These are phyloP conservation scores for Colletotrichum truncatum DNA, from an alignment of 2,329 filamentous ascomycete species.

Conservation along the genomic window DNA sequence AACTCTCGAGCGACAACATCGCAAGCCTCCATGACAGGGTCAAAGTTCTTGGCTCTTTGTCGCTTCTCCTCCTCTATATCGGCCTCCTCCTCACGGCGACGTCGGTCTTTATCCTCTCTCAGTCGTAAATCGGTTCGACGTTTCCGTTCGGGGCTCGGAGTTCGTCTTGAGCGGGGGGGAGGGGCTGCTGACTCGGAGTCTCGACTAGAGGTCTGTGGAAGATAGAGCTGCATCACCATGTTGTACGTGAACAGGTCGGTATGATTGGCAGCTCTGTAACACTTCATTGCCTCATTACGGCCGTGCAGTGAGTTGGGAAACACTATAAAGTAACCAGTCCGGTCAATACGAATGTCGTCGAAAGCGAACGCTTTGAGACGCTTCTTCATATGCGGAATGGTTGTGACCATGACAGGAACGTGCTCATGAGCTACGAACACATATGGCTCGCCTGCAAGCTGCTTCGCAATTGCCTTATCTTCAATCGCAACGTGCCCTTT, in stretches of 20 bases:
- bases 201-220: slow-evolving; percentile 37
- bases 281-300: slow-evolving; percentile 82
- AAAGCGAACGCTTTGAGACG: slow-evolving; percentile 85
- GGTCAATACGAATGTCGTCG: slow-evolving; percentile 84
- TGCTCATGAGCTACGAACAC: slow-evolving; percentile 88
- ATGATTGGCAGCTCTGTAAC: slow-evolving; percentile 81
- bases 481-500: slow-evolving; percentile 68
- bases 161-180: slow-evolving; percentile 41
- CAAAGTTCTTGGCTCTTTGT: slow-evolving; percentile 85
- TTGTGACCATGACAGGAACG: slow-evolving; percentile 87
- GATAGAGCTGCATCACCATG: slow-evolving; percentile 86
- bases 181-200: slow-evolving; percentile 27
- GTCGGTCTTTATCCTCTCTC: slow-evolving; percentile 72
- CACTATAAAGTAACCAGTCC: slow-evolving; percentile 89
- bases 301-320: slow-evolving; percentile 83
- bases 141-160: slow-evolving; percentile 46
- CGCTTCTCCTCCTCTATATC: slow-evolving; percentile 92
- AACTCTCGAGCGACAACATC: slow-evolving; percentile 83
- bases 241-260: slow-evolving; percentile 88
- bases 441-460: slow-evolving; percentile 83
- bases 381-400: slow-evolving; percentile 89
- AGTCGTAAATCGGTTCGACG: slow-evolving; percentile 56
- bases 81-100: slow-evolving; percentile 76
- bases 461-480: slow-evolving; percentile 70
- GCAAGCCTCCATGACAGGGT: slow-evolving; percentile 87